Evolutionary conservation across 2,329 filamentous ascomycete genomes (phyloP).

Genomic region (Beauveria sp.): DNA sequence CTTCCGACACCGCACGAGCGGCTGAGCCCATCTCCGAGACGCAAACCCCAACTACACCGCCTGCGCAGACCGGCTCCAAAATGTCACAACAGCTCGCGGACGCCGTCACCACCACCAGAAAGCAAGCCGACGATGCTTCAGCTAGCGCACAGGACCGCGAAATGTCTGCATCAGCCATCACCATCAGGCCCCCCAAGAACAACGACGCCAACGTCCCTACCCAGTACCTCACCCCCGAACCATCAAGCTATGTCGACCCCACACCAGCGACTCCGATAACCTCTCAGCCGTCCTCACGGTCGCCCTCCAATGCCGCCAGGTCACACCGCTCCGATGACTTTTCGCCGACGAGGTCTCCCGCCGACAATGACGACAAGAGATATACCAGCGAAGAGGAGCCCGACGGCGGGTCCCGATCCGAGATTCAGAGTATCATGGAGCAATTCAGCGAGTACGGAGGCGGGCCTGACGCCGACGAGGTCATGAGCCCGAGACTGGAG

Average conservation of each 20-base stretch:
- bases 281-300: slow-evolving; percentile 51
- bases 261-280: slow-evolving; percentile 48
- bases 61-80: slow-evolving; percentile 5
- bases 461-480: slow-evolving; percentile 68
- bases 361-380: slow-evolving; percentile 49
- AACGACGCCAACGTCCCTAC: slow-evolving; percentile 28
- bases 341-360: slow-evolving; percentile 45
- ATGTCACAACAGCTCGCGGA: neutral
- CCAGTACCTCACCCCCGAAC: slow-evolving; percentile 41
- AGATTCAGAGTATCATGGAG: slow-evolving; percentile 97
- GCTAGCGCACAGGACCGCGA: slow-evolving; percentile 17
- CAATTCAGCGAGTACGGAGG: slow-evolving; percentile 76
- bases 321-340: slow-evolving; percentile 34
- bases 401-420: slow-evolving; percentile 64
- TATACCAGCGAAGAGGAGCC: slow-evolving; percentile 54
- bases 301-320: slow-evolving; percentile 47
- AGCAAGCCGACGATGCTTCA: neutral
- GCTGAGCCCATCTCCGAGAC: neutral
- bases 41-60: slow-evolving; percentile 6
- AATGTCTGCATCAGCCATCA: slow-evolving; percentile 41
- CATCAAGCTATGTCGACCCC: slow-evolving; percentile 46
- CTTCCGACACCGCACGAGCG: neutral
- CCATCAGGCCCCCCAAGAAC: slow-evolving; percentile 38
- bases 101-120: neutral
- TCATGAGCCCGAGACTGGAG: slow-evolving; percentile 85